phyloP scores from a whole-genome alignment of 805 yeast genomes.

The Cyberlindnera euphorbiae region DNA sequence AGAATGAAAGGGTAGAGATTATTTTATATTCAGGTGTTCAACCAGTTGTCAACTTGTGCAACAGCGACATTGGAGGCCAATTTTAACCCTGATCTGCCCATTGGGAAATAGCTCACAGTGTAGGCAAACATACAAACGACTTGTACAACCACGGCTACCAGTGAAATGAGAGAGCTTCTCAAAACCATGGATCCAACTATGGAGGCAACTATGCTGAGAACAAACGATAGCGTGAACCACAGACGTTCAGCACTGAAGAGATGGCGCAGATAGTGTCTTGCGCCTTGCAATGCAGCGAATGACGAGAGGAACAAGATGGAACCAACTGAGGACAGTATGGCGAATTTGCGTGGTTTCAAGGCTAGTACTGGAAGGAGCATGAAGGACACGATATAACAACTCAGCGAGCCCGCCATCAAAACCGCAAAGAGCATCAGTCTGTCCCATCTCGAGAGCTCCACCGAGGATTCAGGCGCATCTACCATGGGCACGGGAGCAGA shows the following conservation, averaged over 20 bases:
- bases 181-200: slow-evolving; percentile 12
- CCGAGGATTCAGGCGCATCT: slow-evolving; percentile 1
- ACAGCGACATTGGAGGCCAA: slow-evolving; percentile 16
- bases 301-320: slow-evolving; percentile 16
- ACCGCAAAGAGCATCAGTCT: slow-evolving; percentile 18
- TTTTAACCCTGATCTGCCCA: slow-evolving; percentile 17
- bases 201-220: slow-evolving; percentile 9
- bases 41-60: slow-evolving; percentile 18
- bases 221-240: slow-evolving; percentile 17
- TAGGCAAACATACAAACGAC: slow-evolving; percentile 12
- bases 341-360: slow-evolving; percentile 18
- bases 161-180: slow-evolving; percentile 11
- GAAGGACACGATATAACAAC: slow-evolving; percentile 19
- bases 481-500: slow-evolving; percentile 5
- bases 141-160: slow-evolving; percentile 11
- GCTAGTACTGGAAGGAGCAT: slow-evolving; percentile 16
- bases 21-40: slow-evolving; percentile 12
- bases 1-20: too few species aligned
- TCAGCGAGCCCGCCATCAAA: slow-evolving; percentile 17
- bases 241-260: slow-evolving; percentile 15
- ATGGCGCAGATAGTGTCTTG: slow-evolving; percentile 9
- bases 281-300: slow-evolving; percentile 15
- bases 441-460: slow-evolving; percentile 16
- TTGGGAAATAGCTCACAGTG: slow-evolving; percentile 19
- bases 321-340: slow-evolving; percentile 16